A percentile compares a stretch with the other conserved stretches of the same genome.
phyloP scores from a whole-genome alignment of 768 basidiomycete species.

The Trametes maxima region DNA sequence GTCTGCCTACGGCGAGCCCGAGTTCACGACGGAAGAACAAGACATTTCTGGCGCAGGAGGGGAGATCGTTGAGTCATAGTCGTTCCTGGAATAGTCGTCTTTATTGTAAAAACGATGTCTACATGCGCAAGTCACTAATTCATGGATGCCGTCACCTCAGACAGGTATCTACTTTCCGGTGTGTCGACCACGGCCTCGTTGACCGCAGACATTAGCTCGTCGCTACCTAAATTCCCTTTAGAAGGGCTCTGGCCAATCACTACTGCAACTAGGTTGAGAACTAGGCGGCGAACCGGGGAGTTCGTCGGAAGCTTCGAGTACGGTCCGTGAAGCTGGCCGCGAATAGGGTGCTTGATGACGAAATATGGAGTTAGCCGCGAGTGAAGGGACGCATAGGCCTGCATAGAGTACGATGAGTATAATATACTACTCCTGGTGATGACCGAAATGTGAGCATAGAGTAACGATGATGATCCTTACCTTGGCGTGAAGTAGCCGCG shows the following conservation, averaged over 20 bases:
- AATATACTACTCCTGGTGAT: too few relatives aligned
- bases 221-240: constrained; percentile 6
- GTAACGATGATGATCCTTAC: constrained; percentile 37
- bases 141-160: background rate
- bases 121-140: too few relatives aligned
- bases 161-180: constrained; percentile 27
- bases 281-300: constrained; percentile 53
- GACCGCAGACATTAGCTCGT: constrained; percentile 25
- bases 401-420: background rate
- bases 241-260: constrained; percentile 22
- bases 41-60: too few relatives aligned
- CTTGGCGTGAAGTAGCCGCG: constrained; percentile 44
- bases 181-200: constrained; percentile 25
- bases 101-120: background rate
- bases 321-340: constrained; percentile 76
- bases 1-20: too few relatives aligned
- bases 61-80: too few relatives aligned
- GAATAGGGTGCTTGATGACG: constrained; percentile 69
- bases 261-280: constrained; percentile 59
- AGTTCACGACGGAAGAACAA: too few relatives aligned
- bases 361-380: constrained; percentile 81
- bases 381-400: constrained; percentile 54
- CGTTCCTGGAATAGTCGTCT: background rate
- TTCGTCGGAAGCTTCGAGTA: constrained; percentile 63
- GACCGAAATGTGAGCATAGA: too few relatives aligned